Conservation (phyloP, 768 basidiomycete species). For the Collybia nuda region DNA sequence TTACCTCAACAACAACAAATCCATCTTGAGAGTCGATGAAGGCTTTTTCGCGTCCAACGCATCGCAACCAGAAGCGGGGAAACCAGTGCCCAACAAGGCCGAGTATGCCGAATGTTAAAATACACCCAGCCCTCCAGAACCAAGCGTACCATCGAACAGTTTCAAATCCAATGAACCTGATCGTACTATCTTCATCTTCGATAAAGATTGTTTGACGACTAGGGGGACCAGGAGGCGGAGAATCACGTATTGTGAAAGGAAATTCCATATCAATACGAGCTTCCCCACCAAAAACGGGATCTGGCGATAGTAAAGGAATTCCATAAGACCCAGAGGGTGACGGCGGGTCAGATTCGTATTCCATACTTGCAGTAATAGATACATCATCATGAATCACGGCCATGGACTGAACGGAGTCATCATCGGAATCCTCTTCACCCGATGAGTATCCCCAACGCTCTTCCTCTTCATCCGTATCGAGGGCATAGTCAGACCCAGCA, state of each 20-base stretch:
- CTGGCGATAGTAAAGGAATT: slow-evolving; percentile 69
- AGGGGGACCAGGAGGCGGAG: slow-evolving; percentile 80
- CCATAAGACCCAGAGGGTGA: slow-evolving; percentile 51
- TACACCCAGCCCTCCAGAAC: slow-evolving; percentile 71
- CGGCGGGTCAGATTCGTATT: slow-evolving; percentile 71
- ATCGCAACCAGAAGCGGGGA: slow-evolving; percentile 87
- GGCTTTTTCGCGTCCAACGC: slow-evolving; percentile 79
- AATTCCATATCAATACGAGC: slow-evolving; percentile 80
- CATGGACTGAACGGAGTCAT: slow-evolving; percentile 31
- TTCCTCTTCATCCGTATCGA: slow-evolving; percentile 53
- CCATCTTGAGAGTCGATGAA: slow-evolving; percentile 72
- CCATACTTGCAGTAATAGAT: slow-evolving; percentile 58
- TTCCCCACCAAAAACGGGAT: slow-evolving; percentile 84
- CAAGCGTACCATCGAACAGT: slow-evolving; percentile 57
- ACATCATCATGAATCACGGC: slow-evolving; percentile 36
- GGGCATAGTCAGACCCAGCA: slow-evolving; percentile 56
- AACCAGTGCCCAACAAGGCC: slow-evolving; percentile 92
- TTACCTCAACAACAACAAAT: slow-evolving; percentile 88
- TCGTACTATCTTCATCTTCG: slow-evolving; percentile 84
- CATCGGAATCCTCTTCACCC: slow-evolving; percentile 67
- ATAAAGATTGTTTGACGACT: slow-evolving; percentile 86
- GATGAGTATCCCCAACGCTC: slow-evolving; percentile 96
- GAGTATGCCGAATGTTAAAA: slow-evolving; percentile 69
- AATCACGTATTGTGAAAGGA: slow-evolving; percentile 56
- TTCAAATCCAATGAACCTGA: slow-evolving; percentile 88